Percentiles rank a stretch among this genome's conserved stretches.
Evolutionary conservation across 768 basidiomycete species (phyloP).

Genomic region (Solioccasus polychromus): DNA sequence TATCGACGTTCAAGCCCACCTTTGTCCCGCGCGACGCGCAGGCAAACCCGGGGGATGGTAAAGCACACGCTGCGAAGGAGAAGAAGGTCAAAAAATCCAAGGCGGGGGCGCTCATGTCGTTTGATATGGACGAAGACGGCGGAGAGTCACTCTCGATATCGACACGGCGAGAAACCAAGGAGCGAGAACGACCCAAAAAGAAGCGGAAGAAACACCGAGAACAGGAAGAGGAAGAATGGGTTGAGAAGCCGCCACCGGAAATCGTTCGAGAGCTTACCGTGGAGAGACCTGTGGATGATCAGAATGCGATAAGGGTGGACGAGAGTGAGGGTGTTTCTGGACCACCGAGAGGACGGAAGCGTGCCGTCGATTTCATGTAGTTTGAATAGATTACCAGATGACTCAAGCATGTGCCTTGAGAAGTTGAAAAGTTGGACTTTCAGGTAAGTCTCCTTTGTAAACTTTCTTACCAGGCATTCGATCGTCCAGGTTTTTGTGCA

Average conservation of each 20-base stretch:
- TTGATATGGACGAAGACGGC: slow-evolving; percentile 70
- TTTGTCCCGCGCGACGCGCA: slow-evolving; percentile 60
- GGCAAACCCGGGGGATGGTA: slow-evolving; percentile 41
- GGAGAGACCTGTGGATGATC: slow-evolving; percentile 12
- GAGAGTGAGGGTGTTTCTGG: slow-evolving; percentile 22
- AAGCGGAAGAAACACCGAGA: slow-evolving; percentile 39
- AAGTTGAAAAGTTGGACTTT: too few relatives aligned
- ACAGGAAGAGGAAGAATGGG: slow-evolving; percentile 62
- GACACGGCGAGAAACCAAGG: slow-evolving; percentile 32
- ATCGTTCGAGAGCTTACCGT: slow-evolving; percentile 38
- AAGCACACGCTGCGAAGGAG: slow-evolving; percentile 44
- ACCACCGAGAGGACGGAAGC: slow-evolving; percentile 49
- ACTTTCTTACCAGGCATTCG: too few relatives aligned
- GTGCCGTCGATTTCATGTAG: slow-evolving; percentile 77
- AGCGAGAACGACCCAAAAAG: slow-evolving; percentile 39
- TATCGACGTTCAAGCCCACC: slow-evolving; percentile 82
- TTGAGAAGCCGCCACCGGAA: slow-evolving; percentile 58
- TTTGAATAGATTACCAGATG: too few relatives aligned
- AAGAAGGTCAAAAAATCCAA: slow-evolving; percentile 49
- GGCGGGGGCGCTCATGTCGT: slow-evolving; percentile 58
- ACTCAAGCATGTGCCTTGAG: too few relatives aligned
- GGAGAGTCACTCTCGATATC: slow-evolving; percentile 34
- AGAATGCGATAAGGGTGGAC: slow-evolving; percentile 7
- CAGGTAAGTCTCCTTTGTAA: too few relatives aligned
- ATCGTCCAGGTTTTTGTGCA: too few relatives aligned